phyloP scores from a whole-genome alignment of 1,284 basidiomycete genomes.

The Moniliella sp. region DNA sequence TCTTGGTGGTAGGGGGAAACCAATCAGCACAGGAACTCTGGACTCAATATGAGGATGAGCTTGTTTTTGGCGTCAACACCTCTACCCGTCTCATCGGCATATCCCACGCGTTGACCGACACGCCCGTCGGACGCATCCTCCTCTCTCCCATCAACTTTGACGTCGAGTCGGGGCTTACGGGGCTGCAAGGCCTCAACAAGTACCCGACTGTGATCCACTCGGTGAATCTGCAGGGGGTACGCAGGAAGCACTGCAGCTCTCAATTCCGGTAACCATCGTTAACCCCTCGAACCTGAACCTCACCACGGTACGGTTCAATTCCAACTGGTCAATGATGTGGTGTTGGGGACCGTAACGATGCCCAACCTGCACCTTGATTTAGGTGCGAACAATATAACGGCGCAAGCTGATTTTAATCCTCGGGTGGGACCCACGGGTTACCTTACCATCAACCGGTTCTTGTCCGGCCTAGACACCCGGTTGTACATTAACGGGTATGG shows the following conservation, averaged over 20 bases:
- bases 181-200: slow-evolving; percentile 46
- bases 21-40: slow-evolving; percentile 19
- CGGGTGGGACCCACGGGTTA: slow-evolving; percentile 46
- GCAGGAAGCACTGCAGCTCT: slow-evolving; percentile 43
- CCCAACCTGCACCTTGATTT: slow-evolving; percentile 16
- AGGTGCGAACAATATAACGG: slow-evolving; percentile 20
- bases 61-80: slow-evolving; percentile 38
- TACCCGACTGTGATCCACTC: slow-evolving; percentile 42
- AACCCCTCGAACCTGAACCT: slow-evolving; percentile 55
- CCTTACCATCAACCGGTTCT: slow-evolving; percentile 50
- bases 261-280: slow-evolving; percentile 42
- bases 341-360: slow-evolving; percentile 17
- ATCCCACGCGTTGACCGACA: slow-evolving; percentile 47
- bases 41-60: slow-evolving; percentile 30
- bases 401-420: slow-evolving; percentile 37
- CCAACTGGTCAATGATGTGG: slow-evolving; percentile 40
- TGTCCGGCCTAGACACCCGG: slow-evolving; percentile 38
- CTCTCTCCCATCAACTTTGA: slow-evolving; percentile 56
- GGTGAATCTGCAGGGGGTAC: slow-evolving; percentile 52
- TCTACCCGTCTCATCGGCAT: slow-evolving; percentile 47
- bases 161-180: slow-evolving; percentile 47
- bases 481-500: slow-evolving; percentile 39
- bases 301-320: slow-evolving; percentile 34
- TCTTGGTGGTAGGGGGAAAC: too few relatives aligned
- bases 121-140: slow-evolving; percentile 47